phyloP scores from a whole-genome alignment of 2,329 filamentous ascomycete genomes.

The Chaetothyriales sp. region DNA sequence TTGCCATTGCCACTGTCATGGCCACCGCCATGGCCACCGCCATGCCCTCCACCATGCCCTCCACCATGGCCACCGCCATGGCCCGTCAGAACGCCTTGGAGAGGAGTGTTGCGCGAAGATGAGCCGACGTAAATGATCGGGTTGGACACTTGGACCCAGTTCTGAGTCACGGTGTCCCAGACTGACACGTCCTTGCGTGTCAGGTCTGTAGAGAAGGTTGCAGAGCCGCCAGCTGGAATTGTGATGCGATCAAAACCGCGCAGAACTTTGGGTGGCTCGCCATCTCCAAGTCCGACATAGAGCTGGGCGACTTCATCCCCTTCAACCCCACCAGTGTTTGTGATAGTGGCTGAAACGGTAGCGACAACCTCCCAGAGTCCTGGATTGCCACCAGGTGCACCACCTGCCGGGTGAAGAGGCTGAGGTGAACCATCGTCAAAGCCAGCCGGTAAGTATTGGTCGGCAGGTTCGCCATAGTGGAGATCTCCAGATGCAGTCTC shows the following conservation, averaged over 20 bases:
- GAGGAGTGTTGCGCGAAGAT: slow-evolving; percentile 41
- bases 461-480: slow-evolving; percentile 37
- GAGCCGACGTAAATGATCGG: slow-evolving; percentile 44
- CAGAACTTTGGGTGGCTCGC: slow-evolving; percentile 51
- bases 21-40: slow-evolving; percentile 1
- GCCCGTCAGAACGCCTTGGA: slow-evolving; percentile 26
- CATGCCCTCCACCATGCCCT: background rate
- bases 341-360: slow-evolving; percentile 34
- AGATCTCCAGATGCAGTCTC: slow-evolving; percentile 36
- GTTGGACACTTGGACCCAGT: slow-evolving; percentile 56
- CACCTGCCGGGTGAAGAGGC: slow-evolving; percentile 40
- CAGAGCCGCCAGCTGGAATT: slow-evolving; percentile 53
- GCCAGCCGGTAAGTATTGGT: slow-evolving; percentile 36
- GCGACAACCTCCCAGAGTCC: slow-evolving; percentile 37
- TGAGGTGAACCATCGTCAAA: slow-evolving; percentile 40
- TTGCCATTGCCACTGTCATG: background rate
- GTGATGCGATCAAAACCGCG: slow-evolving; percentile 67
- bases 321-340: slow-evolving; percentile 34
- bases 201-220: slow-evolving; percentile 51
- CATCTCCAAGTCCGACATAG: slow-evolving; percentile 67
- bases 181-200: slow-evolving; percentile 72
- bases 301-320: slow-evolving; percentile 42
- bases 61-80: slow-evolving; percentile 1
- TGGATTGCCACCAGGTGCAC: slow-evolving; percentile 45
- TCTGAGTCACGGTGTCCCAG: slow-evolving; percentile 66